Percentiles rank a stretch among this genome's conserved stretches.
Conservation (phyloP, 2,329 filamentous ascomycete genomes). For the Hymenoscyphus salicellus region DNA sequence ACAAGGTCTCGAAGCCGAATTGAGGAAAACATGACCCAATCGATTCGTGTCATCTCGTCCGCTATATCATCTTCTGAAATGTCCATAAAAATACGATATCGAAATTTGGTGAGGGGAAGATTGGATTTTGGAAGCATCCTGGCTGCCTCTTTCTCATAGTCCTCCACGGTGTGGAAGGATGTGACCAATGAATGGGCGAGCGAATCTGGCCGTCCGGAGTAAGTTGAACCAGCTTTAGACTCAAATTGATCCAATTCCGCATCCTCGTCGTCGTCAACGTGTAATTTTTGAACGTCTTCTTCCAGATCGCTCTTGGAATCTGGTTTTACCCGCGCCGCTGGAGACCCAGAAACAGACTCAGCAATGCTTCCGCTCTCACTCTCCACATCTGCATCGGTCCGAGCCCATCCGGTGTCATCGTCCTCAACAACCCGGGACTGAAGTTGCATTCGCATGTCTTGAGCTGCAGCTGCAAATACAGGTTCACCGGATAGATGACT, state of each 20-base stretch:
- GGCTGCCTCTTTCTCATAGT: constrained; percentile 75
- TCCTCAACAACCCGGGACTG: constrained; percentile 73
- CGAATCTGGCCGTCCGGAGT: constrained; percentile 26
- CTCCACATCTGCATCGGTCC: constrained; percentile 61
- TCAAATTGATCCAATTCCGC: constrained; percentile 26
- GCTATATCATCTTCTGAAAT: constrained; percentile 81
- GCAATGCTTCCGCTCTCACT: constrained; percentile 23
- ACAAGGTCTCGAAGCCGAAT: constrained; percentile 91
- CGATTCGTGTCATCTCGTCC: constrained; percentile 87
- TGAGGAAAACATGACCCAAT: constrained; percentile 97
- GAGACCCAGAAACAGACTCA: constrained; percentile 26
- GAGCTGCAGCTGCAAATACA: constrained; percentile 79
- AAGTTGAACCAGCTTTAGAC: constrained; percentile 26
- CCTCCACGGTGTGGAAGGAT: constrained; percentile 65
- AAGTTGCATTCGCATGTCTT: constrained; percentile 78
- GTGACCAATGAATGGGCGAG: constrained; percentile 26
- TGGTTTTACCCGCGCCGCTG: constrained; percentile 19
- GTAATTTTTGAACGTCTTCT: constrained; percentile 21
- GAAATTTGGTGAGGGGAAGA: constrained; percentile 73
- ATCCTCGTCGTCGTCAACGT: constrained; percentile 25
- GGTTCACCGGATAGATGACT: constrained; percentile 69
- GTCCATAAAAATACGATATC: constrained; percentile 89
- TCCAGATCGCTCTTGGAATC: constrained; percentile 22
- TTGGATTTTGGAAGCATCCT: constrained; percentile 67
- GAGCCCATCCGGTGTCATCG: constrained; percentile 92